These are phyloP conservation scores for Fraxinus angustifolia DNA, from an alignment of 305 asterid species.

Conservation along the genomic window DNA sequence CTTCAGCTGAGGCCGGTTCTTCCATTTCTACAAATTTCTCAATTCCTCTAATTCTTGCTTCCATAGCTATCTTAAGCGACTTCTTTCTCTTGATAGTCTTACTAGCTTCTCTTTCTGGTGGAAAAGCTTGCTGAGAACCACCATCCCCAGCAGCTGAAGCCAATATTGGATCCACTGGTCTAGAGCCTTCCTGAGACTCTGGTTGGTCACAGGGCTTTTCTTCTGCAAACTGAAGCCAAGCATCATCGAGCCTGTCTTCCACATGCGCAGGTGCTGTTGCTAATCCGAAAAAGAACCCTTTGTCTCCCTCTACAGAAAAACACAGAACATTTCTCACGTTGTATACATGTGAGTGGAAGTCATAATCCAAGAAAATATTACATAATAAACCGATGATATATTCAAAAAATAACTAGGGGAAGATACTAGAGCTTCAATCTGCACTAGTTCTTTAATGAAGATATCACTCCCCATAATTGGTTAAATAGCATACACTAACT, in stretches of 20 bases:
- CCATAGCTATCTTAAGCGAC: conserved; percentile 69
- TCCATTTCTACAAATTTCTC: conserved; percentile 55
- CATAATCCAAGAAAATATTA: background rate
- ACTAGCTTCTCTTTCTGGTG: conserved; percentile 35
- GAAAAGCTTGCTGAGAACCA: conserved; percentile 55
- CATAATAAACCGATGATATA: background rate
- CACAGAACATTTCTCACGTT: background rate
- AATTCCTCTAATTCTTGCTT: conserved; percentile 73
- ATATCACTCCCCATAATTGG: background rate
- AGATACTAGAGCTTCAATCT: background rate
- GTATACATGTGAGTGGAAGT: background rate
- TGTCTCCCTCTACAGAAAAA: conserved; percentile 49
- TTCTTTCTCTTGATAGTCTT: conserved; percentile 60
- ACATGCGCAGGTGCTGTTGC: conserved; percentile 98
- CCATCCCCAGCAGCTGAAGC: conserved; percentile 67
- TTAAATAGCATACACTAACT: background rate
- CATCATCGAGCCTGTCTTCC: conserved; percentile 88
- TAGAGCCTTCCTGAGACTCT: conserved; percentile 38
- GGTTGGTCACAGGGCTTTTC: conserved; percentile 58
- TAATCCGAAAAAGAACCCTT: conserved; percentile 77
- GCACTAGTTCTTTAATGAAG: background rate
- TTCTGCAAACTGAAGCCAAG: conserved; percentile 96
- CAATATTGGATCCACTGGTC: conserved; percentile 54
- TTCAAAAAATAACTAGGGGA: background rate
- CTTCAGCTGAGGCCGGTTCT: conserved; percentile 52